These are phyloP conservation scores for Maudiozyma serrabonitensis DNA, from an alignment of 805 yeast species.

Conservation along the genomic window DNA sequence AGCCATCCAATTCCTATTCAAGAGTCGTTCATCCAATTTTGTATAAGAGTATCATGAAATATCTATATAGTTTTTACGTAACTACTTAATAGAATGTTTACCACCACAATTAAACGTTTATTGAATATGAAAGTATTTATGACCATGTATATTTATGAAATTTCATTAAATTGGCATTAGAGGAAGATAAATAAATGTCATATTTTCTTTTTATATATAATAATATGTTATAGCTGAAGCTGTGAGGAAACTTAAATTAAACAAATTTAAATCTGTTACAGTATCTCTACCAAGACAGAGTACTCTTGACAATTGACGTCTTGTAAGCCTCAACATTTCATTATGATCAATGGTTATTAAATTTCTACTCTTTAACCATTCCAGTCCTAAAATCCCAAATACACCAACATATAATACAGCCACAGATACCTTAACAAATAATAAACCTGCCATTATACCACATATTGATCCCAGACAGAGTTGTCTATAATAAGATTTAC, in stretches of 20 bases:
- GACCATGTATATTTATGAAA: too few relatives aligned
- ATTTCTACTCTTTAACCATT: constrained; percentile 21
- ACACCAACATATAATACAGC: constrained; percentile 16
- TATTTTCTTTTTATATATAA: constrained; percentile 6
- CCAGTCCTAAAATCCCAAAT: constrained; percentile 14
- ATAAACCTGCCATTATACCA: constrained; percentile 21
- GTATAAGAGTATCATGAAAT: constrained; percentile 16
- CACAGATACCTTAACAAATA: constrained; percentile 21
- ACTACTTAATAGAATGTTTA: background rate
- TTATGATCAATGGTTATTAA: constrained; percentile 14
- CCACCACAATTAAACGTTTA: background rate
- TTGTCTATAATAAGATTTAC: constrained; percentile 15
- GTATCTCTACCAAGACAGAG: constrained; percentile 14
- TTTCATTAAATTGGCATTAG: background rate
- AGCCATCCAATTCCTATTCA: constrained; percentile 76
- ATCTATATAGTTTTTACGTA: too few relatives aligned
- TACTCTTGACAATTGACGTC: constrained; percentile 8
- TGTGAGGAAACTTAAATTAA: constrained; percentile 19
- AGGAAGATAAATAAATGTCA: background rate
- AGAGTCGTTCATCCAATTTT: constrained; percentile 34
- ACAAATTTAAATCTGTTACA: constrained; percentile 15
- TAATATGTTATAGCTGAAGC: constrained; percentile 21
- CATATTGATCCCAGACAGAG: constrained; percentile 23
- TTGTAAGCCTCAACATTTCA: constrained; percentile 2
- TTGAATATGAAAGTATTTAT: background rate